Evolutionary conservation across 768 basidiomycete genomes (phyloP).

Genomic region (Agaricus subrufescens): DNA sequence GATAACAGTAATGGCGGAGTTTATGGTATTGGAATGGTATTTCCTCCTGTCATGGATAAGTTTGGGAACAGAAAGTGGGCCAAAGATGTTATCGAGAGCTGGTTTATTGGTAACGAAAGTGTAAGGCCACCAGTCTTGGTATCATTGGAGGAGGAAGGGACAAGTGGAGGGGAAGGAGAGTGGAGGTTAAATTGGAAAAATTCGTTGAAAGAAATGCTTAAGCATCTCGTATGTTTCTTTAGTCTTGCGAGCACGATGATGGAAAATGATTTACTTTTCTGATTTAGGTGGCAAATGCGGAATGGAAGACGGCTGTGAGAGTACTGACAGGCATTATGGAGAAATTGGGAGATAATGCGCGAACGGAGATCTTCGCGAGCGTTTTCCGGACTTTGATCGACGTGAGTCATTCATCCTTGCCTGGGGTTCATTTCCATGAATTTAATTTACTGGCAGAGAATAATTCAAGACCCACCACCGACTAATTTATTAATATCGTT

Average conservation of each 20-base stretch:
- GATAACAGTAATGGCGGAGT: constrained; percentile 1
- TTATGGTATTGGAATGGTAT: not conserved
- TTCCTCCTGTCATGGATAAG: too few relatives aligned
- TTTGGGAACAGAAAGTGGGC: constrained; percentile 16
- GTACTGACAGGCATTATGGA: not conserved
- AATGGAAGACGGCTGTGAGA: not conserved
- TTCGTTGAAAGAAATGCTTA: constrained; percentile 17
- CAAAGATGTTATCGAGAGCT: constrained; percentile 12
- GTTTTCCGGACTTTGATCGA: not conserved
- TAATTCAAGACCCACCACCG: constrained; percentile 52
- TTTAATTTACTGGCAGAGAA: constrained; percentile 32
- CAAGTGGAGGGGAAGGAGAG: constrained; percentile 14
- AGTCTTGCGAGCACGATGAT: not conserved
- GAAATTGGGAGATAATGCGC: not conserved
- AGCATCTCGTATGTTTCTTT: constrained; percentile 16
- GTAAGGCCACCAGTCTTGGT: not conserved
- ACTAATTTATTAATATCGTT: constrained; percentile 17
- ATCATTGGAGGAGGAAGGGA: constrained; percentile 3
- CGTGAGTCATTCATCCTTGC: constrained; percentile 19
- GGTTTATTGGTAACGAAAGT: constrained; percentile 13
- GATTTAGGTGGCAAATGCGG: not conserved
- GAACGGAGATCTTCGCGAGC: not conserved
- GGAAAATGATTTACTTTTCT: not conserved
- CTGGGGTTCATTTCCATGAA: constrained; percentile 13
- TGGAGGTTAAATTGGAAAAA: too few relatives aligned